These are phyloP conservation scores for Phytophthora pseudosyringae DNA, from an alignment of 352 stramenopile genomes.

Conservation along the genomic window DNA sequence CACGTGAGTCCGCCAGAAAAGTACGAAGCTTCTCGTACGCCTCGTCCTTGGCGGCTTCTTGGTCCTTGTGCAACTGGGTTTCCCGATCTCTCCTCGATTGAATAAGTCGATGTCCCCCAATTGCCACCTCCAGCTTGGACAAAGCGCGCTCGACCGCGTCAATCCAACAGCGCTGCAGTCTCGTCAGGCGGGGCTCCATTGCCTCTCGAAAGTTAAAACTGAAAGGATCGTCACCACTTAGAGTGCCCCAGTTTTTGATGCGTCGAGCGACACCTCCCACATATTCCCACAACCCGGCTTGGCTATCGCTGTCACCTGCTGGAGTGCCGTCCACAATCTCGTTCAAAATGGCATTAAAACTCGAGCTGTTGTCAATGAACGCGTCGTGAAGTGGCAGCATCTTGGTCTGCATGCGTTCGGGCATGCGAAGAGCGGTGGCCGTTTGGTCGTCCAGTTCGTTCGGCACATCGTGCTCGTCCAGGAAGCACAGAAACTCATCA, in stretches of 20 bases:
- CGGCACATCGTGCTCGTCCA: not conserved
- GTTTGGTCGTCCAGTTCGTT: not conserved
- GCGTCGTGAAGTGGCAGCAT: not conserved
- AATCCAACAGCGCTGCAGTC: not conserved
- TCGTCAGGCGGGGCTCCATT: not conserved
- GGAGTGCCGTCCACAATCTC: not conserved
- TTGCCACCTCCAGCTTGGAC: not conserved
- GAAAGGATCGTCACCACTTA: not conserved
- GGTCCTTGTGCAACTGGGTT: not conserved
- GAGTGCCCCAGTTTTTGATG: too few relatives aligned
- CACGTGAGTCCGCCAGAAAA: not conserved
- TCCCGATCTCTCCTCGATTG: not conserved
- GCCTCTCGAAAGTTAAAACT: constrained; percentile 1
- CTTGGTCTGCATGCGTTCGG: not conserved
- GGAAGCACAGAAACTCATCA: not conserved
- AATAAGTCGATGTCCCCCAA: not conserved
- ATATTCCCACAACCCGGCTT: not conserved
- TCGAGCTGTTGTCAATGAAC: not conserved
- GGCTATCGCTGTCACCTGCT: not conserved
- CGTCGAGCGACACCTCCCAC: not conserved
- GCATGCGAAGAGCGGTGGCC: not conserved
- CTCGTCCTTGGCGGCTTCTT: not conserved
- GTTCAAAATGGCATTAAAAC: not conserved
- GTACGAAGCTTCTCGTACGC: not conserved
- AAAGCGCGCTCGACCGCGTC: not conserved